A percentile compares a stretch with the other conserved stretches of the same genome.
phyloP scores from a whole-genome alignment of 2,329 filamentous ascomycete genomes.

The Bisporella sp. region DNA sequence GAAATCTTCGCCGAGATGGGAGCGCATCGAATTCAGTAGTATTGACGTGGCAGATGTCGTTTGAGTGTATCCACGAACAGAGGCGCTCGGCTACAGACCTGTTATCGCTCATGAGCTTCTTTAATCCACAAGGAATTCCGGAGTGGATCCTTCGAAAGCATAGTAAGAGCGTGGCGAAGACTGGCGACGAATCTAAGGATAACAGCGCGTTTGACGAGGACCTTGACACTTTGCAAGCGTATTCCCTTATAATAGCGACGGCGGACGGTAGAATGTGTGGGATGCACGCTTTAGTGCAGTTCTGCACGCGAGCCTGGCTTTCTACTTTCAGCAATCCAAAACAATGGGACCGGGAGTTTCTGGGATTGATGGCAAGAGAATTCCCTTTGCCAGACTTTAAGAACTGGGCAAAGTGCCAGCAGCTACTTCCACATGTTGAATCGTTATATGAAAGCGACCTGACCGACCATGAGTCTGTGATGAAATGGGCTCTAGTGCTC shows the following conservation, averaged over 20 bases:
- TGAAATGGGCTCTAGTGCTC: not conserved
- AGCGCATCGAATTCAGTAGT: conserved; percentile 26
- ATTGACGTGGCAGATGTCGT: conserved; percentile 28
- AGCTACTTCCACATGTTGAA: not conserved
- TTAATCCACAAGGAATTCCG: conserved; percentile 9
- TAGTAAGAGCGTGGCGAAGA: not conserved
- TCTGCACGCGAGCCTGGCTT: not conserved
- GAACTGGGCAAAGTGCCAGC: not conserved
- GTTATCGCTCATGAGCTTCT: not conserved
- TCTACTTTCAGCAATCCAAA: not conserved
- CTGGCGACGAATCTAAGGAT: not conserved
- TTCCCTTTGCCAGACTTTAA: not conserved
- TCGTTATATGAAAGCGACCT: not conserved
- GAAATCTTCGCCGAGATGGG: conserved; percentile 25
- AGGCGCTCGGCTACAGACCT: conserved; percentile 7
- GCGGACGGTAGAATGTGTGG: not conserved
- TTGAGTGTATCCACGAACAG: conserved; percentile 27
- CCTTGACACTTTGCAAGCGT: not conserved
- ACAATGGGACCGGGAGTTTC: not conserved
- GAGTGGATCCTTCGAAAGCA: conserved; percentile 1
- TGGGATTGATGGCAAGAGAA: not conserved
- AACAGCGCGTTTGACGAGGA: not conserved
- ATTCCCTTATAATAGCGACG: not conserved
- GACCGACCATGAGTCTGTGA: not conserved
- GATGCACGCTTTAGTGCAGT: not conserved